A percentile compares a stretch with the other conserved stretches of the same genome.
Evolutionary conservation across 2,329 filamentous ascomycete genomes (phyloP).

Genomic region (Colletotrichum sp.): DNA sequence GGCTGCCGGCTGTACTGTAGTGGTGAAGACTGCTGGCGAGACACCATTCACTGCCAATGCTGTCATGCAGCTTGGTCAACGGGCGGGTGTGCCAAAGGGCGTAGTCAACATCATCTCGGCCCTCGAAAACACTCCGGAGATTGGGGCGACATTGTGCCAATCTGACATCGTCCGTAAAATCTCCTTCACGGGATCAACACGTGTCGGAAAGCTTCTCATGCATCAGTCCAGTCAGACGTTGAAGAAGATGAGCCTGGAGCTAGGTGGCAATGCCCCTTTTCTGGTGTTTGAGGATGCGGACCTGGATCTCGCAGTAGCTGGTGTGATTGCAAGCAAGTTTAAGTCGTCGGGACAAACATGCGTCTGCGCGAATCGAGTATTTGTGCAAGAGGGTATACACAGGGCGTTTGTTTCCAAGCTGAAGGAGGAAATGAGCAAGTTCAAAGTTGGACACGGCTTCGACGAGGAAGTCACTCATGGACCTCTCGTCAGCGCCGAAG

Average conservation of each 20-base stretch:
- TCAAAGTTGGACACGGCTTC: constrained; percentile 80
- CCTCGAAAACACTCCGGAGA: constrained; percentile 76
- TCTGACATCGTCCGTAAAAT: constrained; percentile 83
- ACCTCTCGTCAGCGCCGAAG: constrained; percentile 84
- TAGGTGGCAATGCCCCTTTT: constrained; percentile 94
- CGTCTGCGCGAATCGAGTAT: constrained; percentile 86
- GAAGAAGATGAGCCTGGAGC: constrained; percentile 85
- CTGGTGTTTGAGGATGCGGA: constrained; percentile 98
- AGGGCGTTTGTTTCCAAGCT: constrained; percentile 74
- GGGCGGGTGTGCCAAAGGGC: constrained; percentile 88
- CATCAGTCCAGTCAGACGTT: constrained; percentile 84
- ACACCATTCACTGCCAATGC: constrained; percentile 92
- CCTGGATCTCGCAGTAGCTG: constrained; percentile 81
- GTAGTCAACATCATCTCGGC: constrained; percentile 91
- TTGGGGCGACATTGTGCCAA: constrained; percentile 80
- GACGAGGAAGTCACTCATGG: constrained; percentile 76
- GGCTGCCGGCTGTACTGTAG: constrained; percentile 94
- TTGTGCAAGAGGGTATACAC: constrained; percentile 79
- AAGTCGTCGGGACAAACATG: constrained; percentile 95
- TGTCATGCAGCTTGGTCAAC: constrained; percentile 81
- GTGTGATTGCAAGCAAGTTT: constrained; percentile 89
- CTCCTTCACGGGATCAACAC: constrained; percentile 87
- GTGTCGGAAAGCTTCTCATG: constrained; percentile 79
- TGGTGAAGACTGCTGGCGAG: constrained; percentile 89
- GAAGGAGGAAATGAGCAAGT: constrained; percentile 72